Conservation (phyloP, 805 yeast species). For the Kuraishia hungarica region DNA sequence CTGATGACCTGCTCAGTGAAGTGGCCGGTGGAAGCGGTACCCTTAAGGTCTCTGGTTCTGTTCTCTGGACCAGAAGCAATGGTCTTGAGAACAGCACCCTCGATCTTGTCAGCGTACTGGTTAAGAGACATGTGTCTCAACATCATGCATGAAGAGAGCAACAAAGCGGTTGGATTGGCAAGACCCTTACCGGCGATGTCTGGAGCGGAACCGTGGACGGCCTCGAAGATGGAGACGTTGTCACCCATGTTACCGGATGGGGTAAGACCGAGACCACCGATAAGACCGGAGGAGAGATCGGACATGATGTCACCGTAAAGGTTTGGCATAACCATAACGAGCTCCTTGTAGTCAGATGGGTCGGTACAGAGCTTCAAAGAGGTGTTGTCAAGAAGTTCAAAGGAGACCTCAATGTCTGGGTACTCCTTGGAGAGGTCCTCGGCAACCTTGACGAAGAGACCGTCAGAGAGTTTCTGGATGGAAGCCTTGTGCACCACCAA, state of each 20-base stretch:
- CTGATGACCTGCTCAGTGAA: constrained; percentile 89
- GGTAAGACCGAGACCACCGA: constrained; percentile 97
- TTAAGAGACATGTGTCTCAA: constrained; percentile 94
- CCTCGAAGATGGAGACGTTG: constrained; percentile 96
- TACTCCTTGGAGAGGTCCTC: constrained; percentile 83
- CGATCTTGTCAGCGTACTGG: constrained; percentile 75
- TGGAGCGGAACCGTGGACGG: constrained; percentile 99
- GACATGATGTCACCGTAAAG: constrained; percentile 99
- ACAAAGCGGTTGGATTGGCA: constrained; percentile 97
- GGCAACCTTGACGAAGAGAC: constrained; percentile 90
- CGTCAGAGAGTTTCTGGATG: constrained; percentile 96
- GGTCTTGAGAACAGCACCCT: constrained; percentile 78
- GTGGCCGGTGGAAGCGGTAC: constrained; percentile 79
- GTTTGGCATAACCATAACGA: constrained; percentile 97
- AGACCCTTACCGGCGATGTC: constrained; percentile 98
- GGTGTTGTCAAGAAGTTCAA: constrained; percentile 92
- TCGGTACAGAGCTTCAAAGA: constrained; percentile 84
- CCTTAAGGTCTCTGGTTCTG: constrained; percentile 96
- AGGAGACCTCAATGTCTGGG: constrained; percentile 79
- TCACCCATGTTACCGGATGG: constrained; percentile 99
- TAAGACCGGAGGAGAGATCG: constrained; percentile 93
- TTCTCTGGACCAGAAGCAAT: constrained; percentile 93
- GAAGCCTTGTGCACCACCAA: constrained; percentile 97
- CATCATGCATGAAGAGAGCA: constrained; percentile 97
- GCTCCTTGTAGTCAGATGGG: constrained; percentile 79